Evolutionary conservation across 805 yeast species (phyloP).

Genomic region (Isabelozyma pseudorhagii): DNA sequence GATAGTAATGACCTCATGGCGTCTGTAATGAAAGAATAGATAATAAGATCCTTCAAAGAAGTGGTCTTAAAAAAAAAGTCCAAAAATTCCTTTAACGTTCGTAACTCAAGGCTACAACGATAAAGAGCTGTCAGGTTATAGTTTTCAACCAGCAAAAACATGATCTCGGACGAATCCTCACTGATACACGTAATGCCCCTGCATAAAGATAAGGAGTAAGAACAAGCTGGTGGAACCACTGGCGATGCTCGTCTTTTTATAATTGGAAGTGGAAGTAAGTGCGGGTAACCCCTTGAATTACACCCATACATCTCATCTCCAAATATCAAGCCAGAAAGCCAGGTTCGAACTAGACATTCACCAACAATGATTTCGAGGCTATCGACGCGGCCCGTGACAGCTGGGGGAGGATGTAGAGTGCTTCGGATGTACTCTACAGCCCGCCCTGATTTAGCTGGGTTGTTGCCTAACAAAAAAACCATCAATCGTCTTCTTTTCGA

Average conservation of each 20-base stretch:
- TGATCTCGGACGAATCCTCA: constrained; percentile 99
- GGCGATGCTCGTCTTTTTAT: constrained; percentile 8
- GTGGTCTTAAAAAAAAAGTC: constrained; percentile 32
- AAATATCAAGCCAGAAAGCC: too few species aligned
- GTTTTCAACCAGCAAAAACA: constrained; percentile 99
- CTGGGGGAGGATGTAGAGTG: background rate
- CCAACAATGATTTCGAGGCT: constrained; percentile 1
- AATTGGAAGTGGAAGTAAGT: background rate
- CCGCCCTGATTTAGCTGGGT: constrained; percentile 22
- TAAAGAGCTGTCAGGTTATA: constrained; percentile 90
- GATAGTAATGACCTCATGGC: constrained; percentile 19
- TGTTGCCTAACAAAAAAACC: constrained; percentile 57
- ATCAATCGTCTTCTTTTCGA: constrained; percentile 64
- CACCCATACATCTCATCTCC: too few species aligned
- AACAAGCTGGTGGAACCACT: constrained; percentile 4
- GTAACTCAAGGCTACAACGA: constrained; percentile 44
- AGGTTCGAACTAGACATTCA: too few species aligned
- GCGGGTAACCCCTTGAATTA: background rate
- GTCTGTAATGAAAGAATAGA: constrained; percentile 13
- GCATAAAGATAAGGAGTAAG: constrained; percentile 86
- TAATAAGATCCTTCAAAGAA: constrained; percentile 29
- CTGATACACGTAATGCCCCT: constrained; percentile 99
- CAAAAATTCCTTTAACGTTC: constrained; percentile 73
- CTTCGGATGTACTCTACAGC: background rate
- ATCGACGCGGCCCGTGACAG: background rate